Base-by-base conservation (phyloP, 2,329 filamentous ascomycete genomes). In the Pseudogymnoascus sp. region DNA sequence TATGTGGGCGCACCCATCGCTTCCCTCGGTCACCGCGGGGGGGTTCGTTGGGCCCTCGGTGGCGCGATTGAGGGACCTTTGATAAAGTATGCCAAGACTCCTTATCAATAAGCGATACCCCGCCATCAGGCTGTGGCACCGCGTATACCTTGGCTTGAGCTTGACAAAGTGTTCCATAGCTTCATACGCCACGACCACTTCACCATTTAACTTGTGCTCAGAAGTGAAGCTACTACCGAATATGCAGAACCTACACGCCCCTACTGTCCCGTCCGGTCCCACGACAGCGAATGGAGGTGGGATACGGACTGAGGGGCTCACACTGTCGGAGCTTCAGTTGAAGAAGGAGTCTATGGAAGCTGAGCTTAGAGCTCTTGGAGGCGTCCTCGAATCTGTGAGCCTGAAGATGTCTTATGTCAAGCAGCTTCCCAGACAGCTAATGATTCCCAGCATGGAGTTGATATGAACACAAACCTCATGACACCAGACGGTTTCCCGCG, bases 401-500 rank as follows among this genome's bases (percentile, higher is more conserved):
- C 63, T 8, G 10, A 60, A 28, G 66, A 23, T 25, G 59, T 36
- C 21, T 8, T 62, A 8, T 23, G 3, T 28, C 16, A 50, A 5
- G 42, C 21, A 61, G 14, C 40, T 65, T 31, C 44, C 50, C 28
- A 56, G 50, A 21, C 11, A 34, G 56, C 65, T 69, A 59, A 70
- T 56, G 60, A 36, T 38, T 28, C 34, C 11, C 70, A 97, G 93
- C 93, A 97, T 79, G 87, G 89, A 50, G 93, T 96, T 62, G 88
- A 89, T 71, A 99, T 99, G 95, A 88, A 89, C 70, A 97, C 95
- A 6, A 82, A 86, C 64, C 84, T 99, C 40, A 85, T 91, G 23
- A 97, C 93, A 12, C 84, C 87, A 66, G 95, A 97, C 76, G 95
- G 95, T 59, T 99, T 91, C 74, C 95, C 95, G 34, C 85, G 95